These are phyloP conservation scores for Suillus occidentalis DNA, from an alignment of 768 basidiomycete species.

Conservation along the genomic window DNA sequence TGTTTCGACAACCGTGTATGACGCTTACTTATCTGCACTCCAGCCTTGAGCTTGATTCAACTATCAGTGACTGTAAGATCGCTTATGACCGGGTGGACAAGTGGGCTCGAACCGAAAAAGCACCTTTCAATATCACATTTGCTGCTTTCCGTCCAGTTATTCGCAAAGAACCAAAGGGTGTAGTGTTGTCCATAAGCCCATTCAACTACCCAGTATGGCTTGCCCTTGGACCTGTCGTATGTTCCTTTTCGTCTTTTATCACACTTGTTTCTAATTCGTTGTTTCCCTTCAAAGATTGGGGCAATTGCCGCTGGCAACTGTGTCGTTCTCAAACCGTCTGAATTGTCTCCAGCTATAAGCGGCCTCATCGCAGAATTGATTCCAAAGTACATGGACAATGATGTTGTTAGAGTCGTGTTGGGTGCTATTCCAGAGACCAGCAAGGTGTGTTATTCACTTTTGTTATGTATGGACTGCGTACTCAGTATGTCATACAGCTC, in stretches of 20 bases:
- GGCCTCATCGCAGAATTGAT: slow-evolving; percentile 64
- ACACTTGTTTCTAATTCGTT: not conserved
- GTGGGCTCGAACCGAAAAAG: slow-evolving; percentile 69
- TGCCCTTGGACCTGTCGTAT: slow-evolving; percentile 56
- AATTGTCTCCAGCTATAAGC: slow-evolving; percentile 56
- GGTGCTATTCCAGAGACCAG: slow-evolving; percentile 67
- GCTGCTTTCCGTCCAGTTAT: slow-evolving; percentile 61
- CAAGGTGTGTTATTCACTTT: slow-evolving; percentile 34
- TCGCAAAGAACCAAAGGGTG: slow-evolving; percentile 76
- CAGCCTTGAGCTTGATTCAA: slow-evolving; percentile 62
- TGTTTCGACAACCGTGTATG: slow-evolving; percentile 14
- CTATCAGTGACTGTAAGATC: slow-evolving; percentile 52
- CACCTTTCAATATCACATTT: slow-evolving; percentile 56
- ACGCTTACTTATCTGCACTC: not conserved
- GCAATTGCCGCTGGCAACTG: slow-evolving; percentile 82
- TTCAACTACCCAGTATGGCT: slow-evolving; percentile 78
- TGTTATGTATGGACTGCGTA: not conserved
- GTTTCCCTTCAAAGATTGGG: slow-evolving; percentile 41
- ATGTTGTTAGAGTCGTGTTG: slow-evolving; percentile 65
- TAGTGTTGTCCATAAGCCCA: slow-evolving; percentile 65
- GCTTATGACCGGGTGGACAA: slow-evolving; percentile 66
- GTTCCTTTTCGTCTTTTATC: slow-evolving; percentile 16
- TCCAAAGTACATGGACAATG: slow-evolving; percentile 72
- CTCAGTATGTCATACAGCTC: slow-evolving; percentile 40
- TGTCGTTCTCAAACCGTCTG: slow-evolving; percentile 75